Evolutionary conservation across 2,329 filamentous ascomycete genomes (phyloP).

Genomic region (Ophiognomonia clavigignenti-juglandacearum): DNA sequence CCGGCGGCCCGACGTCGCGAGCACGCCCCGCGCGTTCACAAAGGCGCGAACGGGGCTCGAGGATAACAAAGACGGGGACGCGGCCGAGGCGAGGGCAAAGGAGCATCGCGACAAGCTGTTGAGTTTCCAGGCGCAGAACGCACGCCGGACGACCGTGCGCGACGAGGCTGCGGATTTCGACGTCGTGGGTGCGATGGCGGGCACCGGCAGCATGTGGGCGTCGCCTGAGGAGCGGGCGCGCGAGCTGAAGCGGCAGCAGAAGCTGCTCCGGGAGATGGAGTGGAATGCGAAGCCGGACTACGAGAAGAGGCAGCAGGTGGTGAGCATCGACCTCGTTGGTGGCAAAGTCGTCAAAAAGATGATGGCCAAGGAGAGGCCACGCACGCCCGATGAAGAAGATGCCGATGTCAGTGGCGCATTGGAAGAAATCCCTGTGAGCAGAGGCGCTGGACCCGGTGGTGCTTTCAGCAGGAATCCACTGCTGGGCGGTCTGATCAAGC

Average conservation of each 20-base stretch:
- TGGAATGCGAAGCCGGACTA: slow-evolving; percentile 82
- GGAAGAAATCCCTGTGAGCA: slow-evolving; percentile 31
- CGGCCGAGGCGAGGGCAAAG: slow-evolving; percentile 64
- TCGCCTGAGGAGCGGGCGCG: slow-evolving; percentile 75
- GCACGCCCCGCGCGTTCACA: slow-evolving; percentile 56
- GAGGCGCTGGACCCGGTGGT: slow-evolving; percentile 37
- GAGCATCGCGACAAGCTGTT: slow-evolving; percentile 79
- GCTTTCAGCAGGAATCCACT: slow-evolving; percentile 67
- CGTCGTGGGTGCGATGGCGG: slow-evolving; percentile 38
- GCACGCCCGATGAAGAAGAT: slow-evolving; percentile 40
- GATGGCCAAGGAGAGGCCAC: slow-evolving; percentile 56
- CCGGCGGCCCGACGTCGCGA: slow-evolving; percentile 59
- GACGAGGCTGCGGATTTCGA: slow-evolving; percentile 74
- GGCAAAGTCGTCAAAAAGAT: slow-evolving; percentile 72
- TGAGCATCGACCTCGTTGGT: slow-evolving; percentile 77
- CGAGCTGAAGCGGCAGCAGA: slow-evolving; percentile 82
- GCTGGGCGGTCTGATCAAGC: slow-evolving; percentile 59
- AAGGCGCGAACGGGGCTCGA: slow-evolving; percentile 35
- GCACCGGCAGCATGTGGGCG: slow-evolving; percentile 68
- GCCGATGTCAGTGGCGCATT: slow-evolving; percentile 29
- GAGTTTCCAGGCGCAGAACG: slow-evolving; percentile 80
- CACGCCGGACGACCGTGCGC: slow-evolving; percentile 74
- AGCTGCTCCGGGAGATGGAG: slow-evolving; percentile 76
- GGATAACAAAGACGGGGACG: slow-evolving; percentile 36
- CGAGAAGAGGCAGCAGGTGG: slow-evolving; percentile 79